Percentiles rank a stretch among this genome's conserved stretches.
These are phyloP conservation scores for Colletotrichum musicola DNA, from an alignment of 2,329 filamentous ascomycete species.

Conservation along the genomic window DNA sequence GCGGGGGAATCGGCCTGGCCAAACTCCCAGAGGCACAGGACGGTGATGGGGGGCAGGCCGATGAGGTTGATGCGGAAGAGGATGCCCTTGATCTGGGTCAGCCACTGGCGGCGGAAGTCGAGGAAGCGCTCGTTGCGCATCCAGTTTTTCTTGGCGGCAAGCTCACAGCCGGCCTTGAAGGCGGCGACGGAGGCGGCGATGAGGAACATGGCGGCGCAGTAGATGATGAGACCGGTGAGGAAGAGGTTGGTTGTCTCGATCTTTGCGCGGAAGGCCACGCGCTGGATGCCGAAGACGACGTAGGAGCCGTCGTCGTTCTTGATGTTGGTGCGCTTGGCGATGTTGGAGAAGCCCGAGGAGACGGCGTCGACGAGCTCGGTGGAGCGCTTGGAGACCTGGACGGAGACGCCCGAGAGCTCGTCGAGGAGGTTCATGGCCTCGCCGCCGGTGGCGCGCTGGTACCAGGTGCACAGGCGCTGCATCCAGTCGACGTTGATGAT, in stretches of 20 bases:
- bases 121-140: slow-evolving; percentile 89
- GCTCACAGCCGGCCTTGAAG: slow-evolving; percentile 86
- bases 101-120: slow-evolving; percentile 96
- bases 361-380: slow-evolving; percentile 54
- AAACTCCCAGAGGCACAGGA: slow-evolving; percentile 94
- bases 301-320: slow-evolving; percentile 67
- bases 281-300: slow-evolving; percentile 84
- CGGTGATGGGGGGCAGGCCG: slow-evolving; percentile 90
- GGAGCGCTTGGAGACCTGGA: slow-evolving; percentile 80
- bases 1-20: slow-evolving; percentile 87
- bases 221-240: slow-evolving; percentile 91
- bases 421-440: slow-evolving; percentile 84
- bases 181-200: slow-evolving; percentile 78
- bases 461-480: slow-evolving; percentile 93
- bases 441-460: slow-evolving; percentile 92
- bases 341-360: slow-evolving; percentile 59
- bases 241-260: slow-evolving; percentile 96
- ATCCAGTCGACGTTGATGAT: slow-evolving; percentile 89
- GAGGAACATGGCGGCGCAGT: slow-evolving; percentile 74
- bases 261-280: slow-evolving; percentile 85
- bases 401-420: slow-evolving; percentile 78
- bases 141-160: slow-evolving; percentile 78
- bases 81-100: slow-evolving; percentile 91
- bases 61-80: slow-evolving; percentile 92
- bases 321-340: slow-evolving; percentile 68